phyloP scores from a whole-genome alignment of 345 rosid species.

The Erodium maritimum region DNA sequence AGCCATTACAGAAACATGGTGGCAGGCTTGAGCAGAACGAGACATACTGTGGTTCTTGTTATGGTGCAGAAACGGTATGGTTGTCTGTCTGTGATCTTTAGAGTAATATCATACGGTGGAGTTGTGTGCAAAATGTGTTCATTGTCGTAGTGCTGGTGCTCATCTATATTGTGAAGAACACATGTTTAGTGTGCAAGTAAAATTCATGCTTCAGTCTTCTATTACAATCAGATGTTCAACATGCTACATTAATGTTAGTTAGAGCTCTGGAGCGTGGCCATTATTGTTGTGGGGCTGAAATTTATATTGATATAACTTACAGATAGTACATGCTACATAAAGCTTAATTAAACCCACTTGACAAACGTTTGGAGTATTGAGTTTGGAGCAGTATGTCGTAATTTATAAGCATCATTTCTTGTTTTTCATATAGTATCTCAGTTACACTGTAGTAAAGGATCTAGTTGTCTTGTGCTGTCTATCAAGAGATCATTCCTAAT shows the following conservation, averaged over 20 bases:
- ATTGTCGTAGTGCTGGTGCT: background rate
- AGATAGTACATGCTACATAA: background rate
- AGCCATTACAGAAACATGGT: slow-evolving; percentile 89
- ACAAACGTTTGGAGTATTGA: too few relatives aligned
- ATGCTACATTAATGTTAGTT: background rate
- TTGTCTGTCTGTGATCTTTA: slow-evolving; percentile 2
- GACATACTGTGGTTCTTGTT: slow-evolving; percentile 91
- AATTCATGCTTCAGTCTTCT: background rate
- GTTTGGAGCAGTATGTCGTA: background rate
- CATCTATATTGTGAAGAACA: background rate
- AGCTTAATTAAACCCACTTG: too few relatives aligned
- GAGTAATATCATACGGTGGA: background rate
- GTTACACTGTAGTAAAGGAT: background rate
- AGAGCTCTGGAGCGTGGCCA: background rate
- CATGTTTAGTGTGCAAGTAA: background rate
- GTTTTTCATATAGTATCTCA: background rate
- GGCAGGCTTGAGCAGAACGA: slow-evolving; percentile 95
- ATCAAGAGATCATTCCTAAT: background rate
- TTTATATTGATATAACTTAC: background rate
- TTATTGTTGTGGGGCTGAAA: background rate
- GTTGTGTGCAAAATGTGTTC: background rate
- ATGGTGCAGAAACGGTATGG: slow-evolving; percentile 78
- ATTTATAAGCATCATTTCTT: background rate
- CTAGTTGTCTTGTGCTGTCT: background rate
- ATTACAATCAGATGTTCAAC: background rate